A percentile compares a stretch with the other conserved stretches of the same genome.
These are phyloP conservation scores for Trametes pubescens DNA, from an alignment of 1,284 basidiomycete species.

Conservation along the genomic window DNA sequence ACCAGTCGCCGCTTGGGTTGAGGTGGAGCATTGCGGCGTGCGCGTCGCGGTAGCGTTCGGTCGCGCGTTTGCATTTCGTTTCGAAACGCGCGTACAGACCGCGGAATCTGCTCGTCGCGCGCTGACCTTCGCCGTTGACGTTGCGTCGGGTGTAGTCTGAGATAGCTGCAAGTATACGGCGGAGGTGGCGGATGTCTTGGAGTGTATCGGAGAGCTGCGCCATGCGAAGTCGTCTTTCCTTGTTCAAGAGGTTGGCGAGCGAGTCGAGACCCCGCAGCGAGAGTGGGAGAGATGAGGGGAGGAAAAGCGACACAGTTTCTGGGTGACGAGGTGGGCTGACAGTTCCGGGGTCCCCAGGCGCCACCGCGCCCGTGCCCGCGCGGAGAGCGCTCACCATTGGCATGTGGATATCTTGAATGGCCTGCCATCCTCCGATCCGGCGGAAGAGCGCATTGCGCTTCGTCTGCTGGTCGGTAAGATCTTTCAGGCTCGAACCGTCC, in stretches of 20 bases:
- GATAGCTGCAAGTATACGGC: constrained; percentile 35
- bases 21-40: constrained; percentile 6
- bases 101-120: not conserved
- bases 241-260: not conserved
- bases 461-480: constrained; percentile 9
- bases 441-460: constrained; percentile 14
- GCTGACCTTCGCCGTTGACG: constrained; percentile 10
- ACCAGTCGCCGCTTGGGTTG: constrained; percentile 15
- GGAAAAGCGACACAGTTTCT: constrained; percentile 11
- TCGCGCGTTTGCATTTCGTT: not conserved
- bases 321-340: too few species aligned
- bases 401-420: constrained; percentile 24
- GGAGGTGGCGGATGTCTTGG: constrained; percentile 38
- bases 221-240: constrained; percentile 27
- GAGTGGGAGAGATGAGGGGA: constrained; percentile 9
- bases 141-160: constrained; percentile 10
- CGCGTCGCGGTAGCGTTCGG: constrained; percentile 8
- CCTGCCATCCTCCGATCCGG: constrained; percentile 14
- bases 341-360: too few species aligned
- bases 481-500: not conserved
- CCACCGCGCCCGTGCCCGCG: too few species aligned
- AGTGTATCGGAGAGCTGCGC: constrained; percentile 41
- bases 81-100: not conserved
- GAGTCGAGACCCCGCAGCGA: too few species aligned
- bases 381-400: constrained; percentile 17